These are phyloP conservation scores for Bryum argenteum DNA, from an alignment of 225 moss, liverwort and hornwort genomes.

Conservation along the genomic window DNA sequence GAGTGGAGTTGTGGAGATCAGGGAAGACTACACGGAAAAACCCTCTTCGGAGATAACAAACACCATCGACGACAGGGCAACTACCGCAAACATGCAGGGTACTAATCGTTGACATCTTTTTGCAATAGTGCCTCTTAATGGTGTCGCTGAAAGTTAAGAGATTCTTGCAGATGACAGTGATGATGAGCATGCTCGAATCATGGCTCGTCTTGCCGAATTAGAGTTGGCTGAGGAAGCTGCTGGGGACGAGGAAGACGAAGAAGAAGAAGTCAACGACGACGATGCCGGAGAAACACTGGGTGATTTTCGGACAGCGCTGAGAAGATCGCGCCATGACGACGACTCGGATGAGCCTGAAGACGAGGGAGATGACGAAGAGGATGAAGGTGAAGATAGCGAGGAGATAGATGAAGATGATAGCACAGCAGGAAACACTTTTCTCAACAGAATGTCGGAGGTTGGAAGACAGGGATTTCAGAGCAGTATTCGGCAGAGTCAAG, in stretches of 20 bases:
- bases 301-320: constrained; percentile 39
- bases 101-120: not conserved
- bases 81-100: constrained; percentile 28
- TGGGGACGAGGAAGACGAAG: constrained; percentile 48
- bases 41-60: constrained; percentile 29
- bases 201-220: constrained; percentile 73
- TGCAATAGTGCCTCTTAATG: not conserved
- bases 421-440: constrained; percentile 33
- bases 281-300: constrained; percentile 41
- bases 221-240: constrained; percentile 86
- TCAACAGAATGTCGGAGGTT: constrained; percentile 35
- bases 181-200: constrained; percentile 69
- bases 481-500: constrained; percentile 23
- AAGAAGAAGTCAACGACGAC: not conserved
- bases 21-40: constrained; percentile 53
- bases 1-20: constrained; percentile 69
- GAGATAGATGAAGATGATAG: constrained; percentile 44
- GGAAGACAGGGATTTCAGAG: constrained; percentile 36
- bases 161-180: constrained; percentile 37
- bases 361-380: constrained; percentile 32
- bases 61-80: constrained; percentile 5
- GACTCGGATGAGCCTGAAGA: constrained; percentile 39
- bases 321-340: constrained; percentile 42
- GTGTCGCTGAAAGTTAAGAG: constrained; percentile 1
- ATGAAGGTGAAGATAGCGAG: constrained; percentile 42